These are phyloP conservation scores for Jaapia argillacea DNA, from an alignment of 768 basidiomycete species.

Conservation along the genomic window DNA sequence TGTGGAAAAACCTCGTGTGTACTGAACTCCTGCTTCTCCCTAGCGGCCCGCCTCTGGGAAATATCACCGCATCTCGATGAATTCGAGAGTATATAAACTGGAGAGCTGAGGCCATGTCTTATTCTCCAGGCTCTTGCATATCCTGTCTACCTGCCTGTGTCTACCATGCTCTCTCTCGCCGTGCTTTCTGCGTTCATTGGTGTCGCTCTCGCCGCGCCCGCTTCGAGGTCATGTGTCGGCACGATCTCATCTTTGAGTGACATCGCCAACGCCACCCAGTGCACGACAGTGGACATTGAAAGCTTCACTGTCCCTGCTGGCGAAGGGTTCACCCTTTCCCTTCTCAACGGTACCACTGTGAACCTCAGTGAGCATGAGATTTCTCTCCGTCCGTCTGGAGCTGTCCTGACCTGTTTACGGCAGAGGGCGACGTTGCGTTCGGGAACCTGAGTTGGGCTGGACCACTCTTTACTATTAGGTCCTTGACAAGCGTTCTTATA, in stretches of 20 bases:
- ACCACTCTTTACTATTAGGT: slow-evolving; percentile 38
- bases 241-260: slow-evolving; percentile 44
- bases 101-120: too few relatives aligned
- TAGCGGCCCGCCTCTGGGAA: too few relatives aligned
- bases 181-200: not conserved
- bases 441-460: slow-evolving; percentile 36
- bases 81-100: too few relatives aligned
- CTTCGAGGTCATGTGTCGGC: slow-evolving; percentile 28
- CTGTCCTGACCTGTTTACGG: not conserved
- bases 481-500: not conserved
- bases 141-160: too few relatives aligned
- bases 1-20: too few relatives aligned
- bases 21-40: too few relatives aligned
- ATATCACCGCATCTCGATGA: too few relatives aligned
- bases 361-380: slow-evolving; percentile 37
- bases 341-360: slow-evolving; percentile 42
- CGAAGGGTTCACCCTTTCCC: slow-evolving; percentile 33
- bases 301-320: slow-evolving; percentile 48
- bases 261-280: slow-evolving; percentile 39
- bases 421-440: slow-evolving; percentile 44
- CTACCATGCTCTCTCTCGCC: too few relatives aligned
- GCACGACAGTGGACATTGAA: slow-evolving; percentile 48
- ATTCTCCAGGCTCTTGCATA: too few relatives aligned
- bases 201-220: not conserved
- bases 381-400: not conserved